These are phyloP conservation scores for Euphorbia schlechtendalii DNA, from an alignment of 441 rosid species.

Conservation along the genomic window DNA sequence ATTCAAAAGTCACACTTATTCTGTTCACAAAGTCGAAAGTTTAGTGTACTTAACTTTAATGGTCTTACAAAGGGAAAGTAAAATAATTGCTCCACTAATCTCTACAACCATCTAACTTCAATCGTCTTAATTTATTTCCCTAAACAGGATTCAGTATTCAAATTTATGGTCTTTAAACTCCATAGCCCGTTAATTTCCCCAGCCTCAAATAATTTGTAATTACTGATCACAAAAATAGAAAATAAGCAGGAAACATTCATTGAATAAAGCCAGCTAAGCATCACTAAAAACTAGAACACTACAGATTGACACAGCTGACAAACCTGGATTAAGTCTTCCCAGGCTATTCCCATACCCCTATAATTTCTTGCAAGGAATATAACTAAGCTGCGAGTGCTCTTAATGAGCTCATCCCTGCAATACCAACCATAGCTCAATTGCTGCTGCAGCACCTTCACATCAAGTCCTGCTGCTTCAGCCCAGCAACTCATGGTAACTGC, in stretches of 20 bases:
- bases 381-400: slow-evolving; percentile 59
- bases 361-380: slow-evolving; percentile 69
- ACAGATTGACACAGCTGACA: slow-evolving; percentile 11
- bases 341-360: slow-evolving; percentile 56
- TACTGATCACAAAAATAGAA: not conserved
- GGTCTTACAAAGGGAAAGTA: not conserved
- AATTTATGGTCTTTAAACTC: no score
- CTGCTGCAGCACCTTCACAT: slow-evolving; percentile 48
- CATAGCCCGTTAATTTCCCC: no score
- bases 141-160: no score
- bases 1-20: not conserved
- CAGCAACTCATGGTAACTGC: slow-evolving; percentile 57
- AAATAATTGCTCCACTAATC: not conserved
- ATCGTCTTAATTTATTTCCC: no score
- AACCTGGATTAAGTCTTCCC: slow-evolving; percentile 75
- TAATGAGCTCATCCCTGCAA: slow-evolving; percentile 69
- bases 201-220: not conserved
- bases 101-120: not conserved
- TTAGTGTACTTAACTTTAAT: not conserved
- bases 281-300: not conserved
- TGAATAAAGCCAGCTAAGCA: not conserved
- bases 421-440: slow-evolving; percentile 61
- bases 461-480: slow-evolving; percentile 77
- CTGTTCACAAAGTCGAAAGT: not conserved
- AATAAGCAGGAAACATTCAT: not conserved